A percentile compares a stretch with the other conserved stretches of the same genome.
phyloP scores from a whole-genome alignment of 306 rosid genomes.

The Crotalaria pallida region DNA sequence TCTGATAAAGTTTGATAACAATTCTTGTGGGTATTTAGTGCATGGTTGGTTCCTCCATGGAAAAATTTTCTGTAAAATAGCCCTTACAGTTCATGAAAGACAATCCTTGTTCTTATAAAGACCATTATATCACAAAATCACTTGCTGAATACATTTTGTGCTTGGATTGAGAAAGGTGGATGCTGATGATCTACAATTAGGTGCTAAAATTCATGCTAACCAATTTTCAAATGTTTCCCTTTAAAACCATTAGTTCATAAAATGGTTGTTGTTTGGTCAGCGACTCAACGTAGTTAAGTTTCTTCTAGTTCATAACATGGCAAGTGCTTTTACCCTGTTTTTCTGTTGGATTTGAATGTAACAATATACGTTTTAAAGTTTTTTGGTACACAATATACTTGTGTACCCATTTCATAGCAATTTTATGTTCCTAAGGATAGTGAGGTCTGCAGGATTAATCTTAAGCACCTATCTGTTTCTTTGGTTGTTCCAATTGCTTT shows the following conservation, averaged over 20 bases:
- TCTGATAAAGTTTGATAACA: not conserved
- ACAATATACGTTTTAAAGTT: no score
- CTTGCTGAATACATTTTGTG: not conserved
- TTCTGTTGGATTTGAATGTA: not conserved
- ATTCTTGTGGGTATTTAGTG: not conserved
- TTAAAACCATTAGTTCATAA: not conserved
- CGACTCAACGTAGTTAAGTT: not conserved
- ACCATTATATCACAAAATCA: not conserved
- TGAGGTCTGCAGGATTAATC: not conserved
- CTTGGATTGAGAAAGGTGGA: not conserved
- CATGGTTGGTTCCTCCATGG: not conserved
- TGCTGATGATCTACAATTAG: not conserved
- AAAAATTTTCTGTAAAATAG: not conserved
- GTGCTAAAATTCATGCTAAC: not conserved
- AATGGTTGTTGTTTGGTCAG: not conserved
- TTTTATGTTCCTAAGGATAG: not conserved
- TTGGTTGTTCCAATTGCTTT: no score
- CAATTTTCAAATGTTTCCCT: not conserved
- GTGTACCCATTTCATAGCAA: not conserved
- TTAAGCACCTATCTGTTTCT: not conserved
- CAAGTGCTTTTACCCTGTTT: slow-evolving; percentile 17
- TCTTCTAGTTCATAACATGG: not conserved
- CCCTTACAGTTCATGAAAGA: not conserved
- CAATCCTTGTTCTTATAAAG: not conserved
- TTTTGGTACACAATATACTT: no score